Base-by-base conservation (phyloP, 2,329 filamentous ascomycete species). In the Ophiostoma quercus region DNA sequence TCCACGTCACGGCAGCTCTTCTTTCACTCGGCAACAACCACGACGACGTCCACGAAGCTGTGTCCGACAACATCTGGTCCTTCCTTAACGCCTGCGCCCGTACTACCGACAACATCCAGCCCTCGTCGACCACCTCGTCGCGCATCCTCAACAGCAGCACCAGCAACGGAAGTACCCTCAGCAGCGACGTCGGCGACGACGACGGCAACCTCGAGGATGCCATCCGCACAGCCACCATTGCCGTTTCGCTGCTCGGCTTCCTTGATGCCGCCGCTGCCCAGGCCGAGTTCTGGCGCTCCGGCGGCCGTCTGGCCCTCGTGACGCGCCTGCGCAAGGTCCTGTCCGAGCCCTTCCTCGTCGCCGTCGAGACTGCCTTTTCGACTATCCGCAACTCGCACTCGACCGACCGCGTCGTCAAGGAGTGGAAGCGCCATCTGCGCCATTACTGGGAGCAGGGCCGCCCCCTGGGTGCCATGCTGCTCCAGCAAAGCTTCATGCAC, bases 181-280 rank as follows among this genome's bases (percentile, higher is more conserved):
- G 32, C 68, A 41, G 81, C 67, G 87, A 81, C 74, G 83, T 81
- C 68, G 84, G 82, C 73, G 84, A 86, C 47, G 83, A 84, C 54
- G 85, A 87, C 67, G 84, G 86, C 57, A 85, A 87, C 69, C 79
- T 89, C 14, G 88, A 90, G 69, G 88, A 91, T 75, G 87, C 89
- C 68, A 82, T 90, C 69, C 83, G 87, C 37, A 87, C 91, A 68
- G 87, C 92, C 68, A 92, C 90, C 22, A 87, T 97, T 73, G 87
- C 91, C 7, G 87, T 96, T 66, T 94, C 94, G 0, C 82, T 99
- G n/a, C 80, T 97, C 32, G 96, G 95, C 0, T 97, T 99, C 77
- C 80, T 99, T 68, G 88, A 94, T 76, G 94, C 93, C 29, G 89
- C 90, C 3, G 88, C 93, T 3, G 87, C 88, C 6, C 88, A 94